Conservation (phyloP, 768 basidiomycete genomes). For the Russula vinacea region DNA sequence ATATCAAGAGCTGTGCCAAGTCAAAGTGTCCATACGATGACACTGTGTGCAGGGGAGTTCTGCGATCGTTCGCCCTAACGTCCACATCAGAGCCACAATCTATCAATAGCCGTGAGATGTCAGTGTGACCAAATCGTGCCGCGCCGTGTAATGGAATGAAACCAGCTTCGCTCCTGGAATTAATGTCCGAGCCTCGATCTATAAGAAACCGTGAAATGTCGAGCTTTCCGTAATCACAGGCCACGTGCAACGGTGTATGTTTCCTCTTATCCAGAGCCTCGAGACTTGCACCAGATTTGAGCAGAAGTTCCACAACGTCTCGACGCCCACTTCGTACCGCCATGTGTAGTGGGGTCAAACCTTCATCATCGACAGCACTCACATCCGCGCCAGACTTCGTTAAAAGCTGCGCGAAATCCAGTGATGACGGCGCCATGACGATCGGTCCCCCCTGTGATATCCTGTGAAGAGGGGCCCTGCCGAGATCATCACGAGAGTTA, state of each 20-base stretch:
- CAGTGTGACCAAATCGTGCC: neutral
- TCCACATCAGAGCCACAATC: neutral
- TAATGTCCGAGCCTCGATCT: neutral
- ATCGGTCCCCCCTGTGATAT: neutral
- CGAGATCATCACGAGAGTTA: neutral
- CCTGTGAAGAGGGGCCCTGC: neutral
- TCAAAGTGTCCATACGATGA: neutral
- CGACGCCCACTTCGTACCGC: neutral
- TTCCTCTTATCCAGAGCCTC: neutral
- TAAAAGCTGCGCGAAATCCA: neutral
- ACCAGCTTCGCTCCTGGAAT: neutral
- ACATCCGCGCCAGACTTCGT: neutral
- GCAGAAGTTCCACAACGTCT: neutral
- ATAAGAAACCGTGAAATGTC: conserved; percentile 9
- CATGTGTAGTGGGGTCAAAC: conserved; percentile 1
- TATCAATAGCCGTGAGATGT: neutral
- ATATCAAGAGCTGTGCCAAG: neutral
- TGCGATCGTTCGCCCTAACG: neutral
- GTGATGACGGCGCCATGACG: too few relatives aligned
- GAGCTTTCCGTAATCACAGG: neutral
- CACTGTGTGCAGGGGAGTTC: neutral
- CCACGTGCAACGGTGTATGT: neutral
- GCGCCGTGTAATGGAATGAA: conserved; percentile 1
- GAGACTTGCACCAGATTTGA: conserved; percentile 3
- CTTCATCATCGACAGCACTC: neutral